phyloP scores from a whole-genome alignment of 805 yeast genomes.

The Saccharomycopsis vini region DNA sequence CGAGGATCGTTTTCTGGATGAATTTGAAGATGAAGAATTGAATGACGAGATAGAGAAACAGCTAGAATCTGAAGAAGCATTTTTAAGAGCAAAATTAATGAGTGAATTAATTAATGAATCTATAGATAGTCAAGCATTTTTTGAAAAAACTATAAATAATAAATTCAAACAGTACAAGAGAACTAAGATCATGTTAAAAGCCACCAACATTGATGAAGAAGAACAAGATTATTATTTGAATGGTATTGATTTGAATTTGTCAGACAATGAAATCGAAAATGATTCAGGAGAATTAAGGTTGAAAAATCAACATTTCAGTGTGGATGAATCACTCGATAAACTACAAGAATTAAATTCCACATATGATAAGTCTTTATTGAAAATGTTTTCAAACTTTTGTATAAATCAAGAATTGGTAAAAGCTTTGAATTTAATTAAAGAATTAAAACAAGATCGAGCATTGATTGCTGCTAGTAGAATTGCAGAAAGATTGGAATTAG shows the following conservation, averaged over 20 bases:
- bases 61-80: conserved; percentile 50
- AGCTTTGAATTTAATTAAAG: conserved; percentile 60
- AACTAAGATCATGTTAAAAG: conserved; percentile 3
- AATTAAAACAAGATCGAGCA: conserved; percentile 70
- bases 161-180: conserved; percentile 11
- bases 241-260: conserved; percentile 15
- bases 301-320: conserved; percentile 33
- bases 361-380: conserved; percentile 70
- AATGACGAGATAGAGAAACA: conserved; percentile 21
- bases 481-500: conserved; percentile 61
- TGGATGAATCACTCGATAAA: conserved; percentile 41
- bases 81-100: conserved; percentile 49
- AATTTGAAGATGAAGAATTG: conserved; percentile 23
- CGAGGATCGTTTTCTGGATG: conserved; percentile 11
- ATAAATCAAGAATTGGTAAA: conserved; percentile 51
- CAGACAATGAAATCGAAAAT: conserved; percentile 28
- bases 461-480: conserved; percentile 76
- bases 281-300: conserved; percentile 22
- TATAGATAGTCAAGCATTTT: conserved; percentile 23
- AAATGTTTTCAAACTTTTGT: conserved; percentile 69
- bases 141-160: conserved; percentile 8
- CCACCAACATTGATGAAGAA: conserved; percentile 1
- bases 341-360: conserved; percentile 43
- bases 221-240: conserved; percentile 9
- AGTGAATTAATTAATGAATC: conserved; percentile 58